A percentile compares a stretch with the other conserved stretches of the same genome.
Evolutionary conservation across 495 filamentous ascomycete species (phyloP).

Genomic region (Talaromyces proteolyticus): DNA sequence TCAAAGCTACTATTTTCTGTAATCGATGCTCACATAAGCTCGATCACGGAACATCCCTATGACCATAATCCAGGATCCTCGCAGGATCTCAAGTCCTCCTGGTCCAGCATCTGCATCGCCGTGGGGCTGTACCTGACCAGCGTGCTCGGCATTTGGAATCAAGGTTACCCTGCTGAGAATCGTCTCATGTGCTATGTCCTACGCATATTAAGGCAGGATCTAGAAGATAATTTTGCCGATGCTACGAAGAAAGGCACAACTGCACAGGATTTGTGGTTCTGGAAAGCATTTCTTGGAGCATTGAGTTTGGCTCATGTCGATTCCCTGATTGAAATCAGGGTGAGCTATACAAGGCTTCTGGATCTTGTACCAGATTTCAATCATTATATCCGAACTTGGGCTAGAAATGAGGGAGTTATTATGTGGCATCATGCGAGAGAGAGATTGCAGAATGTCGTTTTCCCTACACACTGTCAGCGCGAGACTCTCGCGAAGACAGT

Average conservation of each 20-base stretch:
- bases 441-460: background rate
- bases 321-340: background rate
- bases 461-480: background rate
- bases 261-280: background rate
- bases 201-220: background rate
- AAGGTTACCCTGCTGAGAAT: background rate
- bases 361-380: background rate
- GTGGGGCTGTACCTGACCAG: background rate
- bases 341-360: background rate
- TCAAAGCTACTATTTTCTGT: background rate
- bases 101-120: background rate
- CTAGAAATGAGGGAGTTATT: background rate
- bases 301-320: background rate
- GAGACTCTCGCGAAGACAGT: background rate
- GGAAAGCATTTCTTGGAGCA: background rate
- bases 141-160: background rate
- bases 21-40: background rate
- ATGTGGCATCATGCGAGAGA: background rate
- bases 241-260: background rate
- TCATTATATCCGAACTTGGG: background rate
- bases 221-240: background rate
- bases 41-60: background rate
- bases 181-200: background rate
- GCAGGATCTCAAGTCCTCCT: background rate
- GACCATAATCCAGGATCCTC: background rate